Conservation (phyloP, 306 rosid genomes). For the Fagus sylvatica region DNA sequence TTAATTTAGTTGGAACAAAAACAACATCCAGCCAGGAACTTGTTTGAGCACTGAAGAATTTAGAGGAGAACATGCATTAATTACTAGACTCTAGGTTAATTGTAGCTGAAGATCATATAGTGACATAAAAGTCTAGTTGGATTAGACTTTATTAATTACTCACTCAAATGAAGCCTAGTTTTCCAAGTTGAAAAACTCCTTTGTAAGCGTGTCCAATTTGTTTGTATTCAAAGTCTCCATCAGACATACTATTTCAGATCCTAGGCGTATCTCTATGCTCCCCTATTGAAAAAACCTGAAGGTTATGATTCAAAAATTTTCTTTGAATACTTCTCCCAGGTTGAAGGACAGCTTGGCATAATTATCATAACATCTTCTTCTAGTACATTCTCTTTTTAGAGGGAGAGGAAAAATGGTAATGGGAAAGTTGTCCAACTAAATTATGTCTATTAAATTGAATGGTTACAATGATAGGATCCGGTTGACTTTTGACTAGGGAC, state of each 20-base stretch:
- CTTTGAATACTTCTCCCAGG: background rate
- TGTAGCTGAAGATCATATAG: too few relatives aligned
- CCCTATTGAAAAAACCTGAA: conserved; percentile 5
- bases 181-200: background rate
- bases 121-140: too few relatives aligned
- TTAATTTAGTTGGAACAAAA: background rate
- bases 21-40: background rate
- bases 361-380: conserved; percentile 7
- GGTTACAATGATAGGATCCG: conserved; percentile 31
- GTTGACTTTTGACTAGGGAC: conserved; percentile 55
- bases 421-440: conserved; percentile 40
- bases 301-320: background rate
- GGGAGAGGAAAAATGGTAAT: conserved; percentile 37
- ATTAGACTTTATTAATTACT: too few relatives aligned
- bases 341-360: conserved; percentile 21
- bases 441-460: conserved; percentile 33
- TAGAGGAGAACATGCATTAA: background rate
- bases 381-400: conserved; percentile 48
- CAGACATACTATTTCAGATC: background rate
- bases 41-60: background rate
- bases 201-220: background rate
- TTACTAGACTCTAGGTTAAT: too few relatives aligned
- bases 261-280: background rate
- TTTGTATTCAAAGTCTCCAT: background rate
- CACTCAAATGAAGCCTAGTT: too few relatives aligned